phyloP scores from a whole-genome alignment of 1,284 basidiomycete species.

The Filobasidium uniguttulatum region DNA sequence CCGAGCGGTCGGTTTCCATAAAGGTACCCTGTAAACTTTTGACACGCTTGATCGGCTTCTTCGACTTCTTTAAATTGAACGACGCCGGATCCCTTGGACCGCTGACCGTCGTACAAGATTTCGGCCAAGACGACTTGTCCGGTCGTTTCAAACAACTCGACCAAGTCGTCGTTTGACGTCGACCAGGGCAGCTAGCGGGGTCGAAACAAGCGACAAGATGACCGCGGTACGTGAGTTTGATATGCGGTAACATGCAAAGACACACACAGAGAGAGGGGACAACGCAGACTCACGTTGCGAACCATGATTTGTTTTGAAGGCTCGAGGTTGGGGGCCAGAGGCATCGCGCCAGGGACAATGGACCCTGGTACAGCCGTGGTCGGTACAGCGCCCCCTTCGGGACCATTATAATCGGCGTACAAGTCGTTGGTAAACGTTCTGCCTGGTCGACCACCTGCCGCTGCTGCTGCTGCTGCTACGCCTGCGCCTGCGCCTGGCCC shows the following conservation, averaged over 20 bases:
- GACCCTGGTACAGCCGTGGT: conserved; percentile 23
- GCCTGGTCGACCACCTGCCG: conserved; percentile 34
- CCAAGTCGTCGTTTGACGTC: conserved; percentile 95
- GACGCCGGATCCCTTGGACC: conserved; percentile 85
- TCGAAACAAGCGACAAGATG: neutral
- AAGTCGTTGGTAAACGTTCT: conserved; percentile 31
- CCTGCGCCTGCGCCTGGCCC: conserved; percentile 39
- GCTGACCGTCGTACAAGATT: conserved; percentile 75
- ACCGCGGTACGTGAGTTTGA: neutral
- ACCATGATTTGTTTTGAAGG: conserved; percentile 96
- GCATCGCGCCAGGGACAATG: neutral
- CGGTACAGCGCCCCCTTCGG: conserved; percentile 24
- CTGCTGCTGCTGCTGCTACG: conserved; percentile 16
- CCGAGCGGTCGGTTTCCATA: conserved; percentile 78
- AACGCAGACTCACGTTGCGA: conserved; percentile 65
- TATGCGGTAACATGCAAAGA: neutral
- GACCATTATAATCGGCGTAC: conserved; percentile 39
- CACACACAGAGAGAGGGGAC: neutral
- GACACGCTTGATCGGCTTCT: conserved; percentile 88
- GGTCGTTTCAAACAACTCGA: conserved; percentile 95
- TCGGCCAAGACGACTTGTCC: conserved; percentile 88
- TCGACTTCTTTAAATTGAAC: conserved; percentile 80
- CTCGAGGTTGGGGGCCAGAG: conserved; percentile 41
- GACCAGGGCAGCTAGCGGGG: conserved; percentile 98
- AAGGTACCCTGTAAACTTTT: conserved; percentile 82